A percentile compares a stretch with the other conserved stretches of the same genome.
Evolutionary conservation across 176 grass and related monocot genomes (phyloP).

Genomic region (Poa pratensis): DNA sequence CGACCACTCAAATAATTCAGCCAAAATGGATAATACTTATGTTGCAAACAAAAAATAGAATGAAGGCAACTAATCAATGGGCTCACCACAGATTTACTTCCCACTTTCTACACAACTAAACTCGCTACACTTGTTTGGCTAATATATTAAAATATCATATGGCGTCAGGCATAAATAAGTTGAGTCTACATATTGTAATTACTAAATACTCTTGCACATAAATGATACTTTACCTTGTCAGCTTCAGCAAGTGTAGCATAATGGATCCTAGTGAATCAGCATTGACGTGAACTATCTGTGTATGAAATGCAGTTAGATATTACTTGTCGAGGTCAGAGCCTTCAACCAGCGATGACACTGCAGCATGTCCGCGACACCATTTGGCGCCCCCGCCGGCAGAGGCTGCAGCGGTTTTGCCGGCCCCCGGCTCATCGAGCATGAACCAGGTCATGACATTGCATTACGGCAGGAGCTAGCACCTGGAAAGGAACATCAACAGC

Average conservation of each 20-base stretch:
- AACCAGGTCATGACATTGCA: constrained; percentile 58
- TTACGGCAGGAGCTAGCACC: constrained; percentile 59
- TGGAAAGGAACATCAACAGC: constrained; percentile 33
- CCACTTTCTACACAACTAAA: not conserved
- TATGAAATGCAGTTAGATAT: constrained; percentile 71
- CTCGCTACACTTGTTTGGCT: not conserved
- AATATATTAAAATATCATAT: not conserved
- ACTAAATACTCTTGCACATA: not conserved
- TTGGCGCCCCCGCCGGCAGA: constrained; percentile 43
- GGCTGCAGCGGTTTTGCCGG: constrained; percentile 44
- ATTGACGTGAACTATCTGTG: constrained; percentile 33
- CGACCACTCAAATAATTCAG: not conserved
- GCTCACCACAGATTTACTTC: not conserved
- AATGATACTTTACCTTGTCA: constrained; percentile 13
- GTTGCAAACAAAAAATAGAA: not conserved
- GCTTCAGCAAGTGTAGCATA: not conserved
- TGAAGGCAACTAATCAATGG: not conserved
- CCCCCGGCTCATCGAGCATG: constrained; percentile 45
- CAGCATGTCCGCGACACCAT: constrained; percentile 57
- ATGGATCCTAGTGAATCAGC: constrained; percentile 3
- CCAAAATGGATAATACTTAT: not conserved
- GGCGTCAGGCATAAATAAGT: not conserved
- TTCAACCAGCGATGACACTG: constrained; percentile 58
- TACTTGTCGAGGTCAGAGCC: constrained; percentile 62
- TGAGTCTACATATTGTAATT: not conserved